Evolutionary conservation across 768 basidiomycete species (phyloP).

Genomic region (Saitozyma podzolica): DNA sequence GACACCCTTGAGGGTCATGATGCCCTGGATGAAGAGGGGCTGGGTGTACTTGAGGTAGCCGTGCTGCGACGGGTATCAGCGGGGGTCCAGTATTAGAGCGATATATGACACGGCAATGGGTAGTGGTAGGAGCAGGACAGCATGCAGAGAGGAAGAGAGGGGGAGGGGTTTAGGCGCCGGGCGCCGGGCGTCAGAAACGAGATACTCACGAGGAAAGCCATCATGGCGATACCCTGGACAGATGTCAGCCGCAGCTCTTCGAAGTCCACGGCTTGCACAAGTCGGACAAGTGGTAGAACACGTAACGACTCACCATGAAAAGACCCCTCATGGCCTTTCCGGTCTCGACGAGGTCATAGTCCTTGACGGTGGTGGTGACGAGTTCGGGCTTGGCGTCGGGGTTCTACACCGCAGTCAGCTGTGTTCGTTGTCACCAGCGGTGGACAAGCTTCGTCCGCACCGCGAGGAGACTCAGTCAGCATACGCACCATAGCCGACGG

Average conservation of each 20-base stretch:
- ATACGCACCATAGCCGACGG: slow-evolving; percentile 66
- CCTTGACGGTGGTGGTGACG: slow-evolving; percentile 85
- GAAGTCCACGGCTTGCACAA: slow-evolving; percentile 30
- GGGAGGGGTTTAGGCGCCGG: too few species aligned
- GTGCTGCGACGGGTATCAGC: slow-evolving; percentile 57
- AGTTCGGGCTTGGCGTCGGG: slow-evolving; percentile 59
- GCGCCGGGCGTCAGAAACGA: background rate
- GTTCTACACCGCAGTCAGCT: slow-evolving; percentile 55
- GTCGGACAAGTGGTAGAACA: slow-evolving; percentile 3
- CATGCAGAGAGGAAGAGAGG: too few species aligned
- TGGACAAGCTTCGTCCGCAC: background rate
- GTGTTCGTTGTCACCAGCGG: too few species aligned
- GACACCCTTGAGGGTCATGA: slow-evolving; percentile 90
- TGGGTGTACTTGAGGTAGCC: slow-evolving; percentile 93
- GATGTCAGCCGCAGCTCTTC: too few species aligned
- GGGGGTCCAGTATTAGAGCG: background rate
- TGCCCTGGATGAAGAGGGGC: slow-evolving; percentile 87
- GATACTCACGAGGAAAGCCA: slow-evolving; percentile 66
- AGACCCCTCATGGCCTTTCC: slow-evolving; percentile 63
- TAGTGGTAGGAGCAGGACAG: too few species aligned
- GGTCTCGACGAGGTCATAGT: slow-evolving; percentile 88
- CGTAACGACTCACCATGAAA: slow-evolving; percentile 45
- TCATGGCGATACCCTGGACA: slow-evolving; percentile 69
- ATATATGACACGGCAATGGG: too few species aligned
- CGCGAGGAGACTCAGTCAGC: background rate